phyloP scores from a whole-genome alignment of 176 grass and related monocot species.

The Aegilops speltoides region DNA sequence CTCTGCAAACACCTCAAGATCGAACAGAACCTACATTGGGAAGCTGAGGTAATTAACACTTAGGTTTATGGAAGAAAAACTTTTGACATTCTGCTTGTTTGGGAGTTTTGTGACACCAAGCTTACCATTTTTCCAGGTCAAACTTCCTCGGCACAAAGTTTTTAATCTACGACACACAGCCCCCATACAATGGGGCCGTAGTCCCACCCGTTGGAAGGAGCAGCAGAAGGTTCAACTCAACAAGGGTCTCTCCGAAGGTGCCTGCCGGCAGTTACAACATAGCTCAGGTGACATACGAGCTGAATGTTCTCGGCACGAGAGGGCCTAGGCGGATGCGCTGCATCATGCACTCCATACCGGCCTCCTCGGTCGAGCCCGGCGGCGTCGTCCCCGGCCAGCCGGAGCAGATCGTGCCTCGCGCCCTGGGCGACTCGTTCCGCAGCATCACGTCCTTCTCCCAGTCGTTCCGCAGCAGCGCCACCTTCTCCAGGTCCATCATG shows the following conservation, averaged over 20 bases:
- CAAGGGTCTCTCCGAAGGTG: conserved; percentile 85
- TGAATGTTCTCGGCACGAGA: conserved; percentile 93
- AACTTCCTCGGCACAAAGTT: conserved; percentile 99
- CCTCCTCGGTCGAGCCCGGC: conserved; percentile 74
- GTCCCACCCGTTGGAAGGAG: conserved; percentile 53
- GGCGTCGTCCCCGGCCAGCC: conserved; percentile 80
- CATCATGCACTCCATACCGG: conserved; percentile 85
- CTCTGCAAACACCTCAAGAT: conserved; percentile 74
- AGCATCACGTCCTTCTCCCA: conserved; percentile 70
- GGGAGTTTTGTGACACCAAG: background rate
- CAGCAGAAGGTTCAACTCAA: conserved; percentile 81
- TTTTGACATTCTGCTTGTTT: background rate
- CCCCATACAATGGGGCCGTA: conserved; percentile 55
- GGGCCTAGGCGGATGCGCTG: conserved; percentile 93
- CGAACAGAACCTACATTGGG: conserved; percentile 84
- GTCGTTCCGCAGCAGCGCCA: conserved; percentile 71
- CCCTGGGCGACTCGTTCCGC: conserved; percentile 83
- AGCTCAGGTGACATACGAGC: conserved; percentile 85
- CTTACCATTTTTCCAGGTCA: conserved; percentile 49
- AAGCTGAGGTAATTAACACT: conserved; percentile 69
- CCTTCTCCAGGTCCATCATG: conserved; percentile 78
- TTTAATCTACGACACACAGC: conserved; percentile 84
- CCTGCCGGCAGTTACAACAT: conserved; percentile 77
- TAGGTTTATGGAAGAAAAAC: background rate
- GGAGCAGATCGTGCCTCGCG: conserved; percentile 63